Base-by-base conservation (phyloP, 495 filamentous ascomycete species). In the Neurospora africana region DNA sequence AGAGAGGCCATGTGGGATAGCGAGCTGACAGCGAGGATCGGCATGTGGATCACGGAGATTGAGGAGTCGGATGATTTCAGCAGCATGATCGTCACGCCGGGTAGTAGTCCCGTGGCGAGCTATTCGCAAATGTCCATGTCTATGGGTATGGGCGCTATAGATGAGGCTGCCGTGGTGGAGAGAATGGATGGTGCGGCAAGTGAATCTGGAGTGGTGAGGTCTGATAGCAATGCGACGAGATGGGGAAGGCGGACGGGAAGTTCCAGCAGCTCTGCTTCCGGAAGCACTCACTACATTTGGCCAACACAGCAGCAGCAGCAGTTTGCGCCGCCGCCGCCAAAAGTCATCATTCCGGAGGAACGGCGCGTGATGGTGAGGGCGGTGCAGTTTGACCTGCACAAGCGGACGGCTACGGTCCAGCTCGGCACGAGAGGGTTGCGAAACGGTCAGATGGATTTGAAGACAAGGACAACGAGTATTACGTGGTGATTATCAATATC, bases 1-100 rank as follows among this genome's bases (percentile, higher is more conserved):
- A 83, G 88, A 74, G 90, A 91, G 79, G 89, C 87, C 21, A 84
- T 91, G 74, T 91, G 86, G 86, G 87, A 91, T 77, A 89, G 87
- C 74, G 78, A 85, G 72, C 77, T 88, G 41, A 83, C 84, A 27
- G 87, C 87, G 8, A 80, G 81, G 2, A 84, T 89, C 72, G 86
- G 83, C 11, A 82, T 84, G 72, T 85, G 85, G 80, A 79, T 90
- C 72, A 83, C 88, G 71, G 80, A 81, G 11, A 80, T 88, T 30
- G 89, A 91, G 74, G 89, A 91, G 73, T 81, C 81, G 35, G 82
- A 81, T 5, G 81, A 83, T 19, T 58, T 38, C 53, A 36, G 58
- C 5, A 72, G 58, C 5, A 72, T 74, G 7, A 70, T 72, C 41
- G 41, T 5, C 30, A 76, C 81, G 0, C 75, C 75, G n/a, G 76